Evolutionary conservation across 1,284 basidiomycete genomes (phyloP), one percentile per base, ranked within the genome.

Genomic region (Ganoderma multipileum): DNA sequence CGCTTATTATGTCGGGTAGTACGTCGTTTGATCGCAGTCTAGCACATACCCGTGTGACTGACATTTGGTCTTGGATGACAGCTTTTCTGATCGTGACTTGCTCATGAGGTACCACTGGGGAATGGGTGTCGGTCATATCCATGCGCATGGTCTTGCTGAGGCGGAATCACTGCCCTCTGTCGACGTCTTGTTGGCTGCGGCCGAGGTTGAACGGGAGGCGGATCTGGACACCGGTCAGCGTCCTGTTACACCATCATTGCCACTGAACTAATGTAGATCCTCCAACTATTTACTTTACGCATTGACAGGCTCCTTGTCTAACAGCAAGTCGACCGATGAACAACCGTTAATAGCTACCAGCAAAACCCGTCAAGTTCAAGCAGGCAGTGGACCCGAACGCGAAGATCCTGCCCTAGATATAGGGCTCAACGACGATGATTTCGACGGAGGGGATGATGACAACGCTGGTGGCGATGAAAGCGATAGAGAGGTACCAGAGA

Each of bases 71-170:
- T 20, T 11, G n/a, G 14, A 33, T 18, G 12, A n/a, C 38, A 65
- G 63, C 30, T 65, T 65, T 47, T 36, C 63, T 26, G 63, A 65
- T 41, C 52, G 36, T 0, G 63, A 65, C 54, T 20, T 26, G 26
- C 54, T 65, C 20, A 65, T 65, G 63, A 55, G 63, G 23, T 58
- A 65, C 39, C 52, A 65, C n/a, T 65, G 63, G 63, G 63, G 63
- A 30, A 38, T 55, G 50, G 64, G 64, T 16, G 54, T 65, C 2
- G 63, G 63, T n/a, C 63, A 65, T 41, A 57, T 39, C 14, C 39
- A 65, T 16, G 52, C 63, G 3, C 63, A 65, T 33, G 28, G 39
- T 12, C 38, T 60, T 12, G 47, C 47, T 9, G 47, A 50, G 4
- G 47, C 9, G 4, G 47, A 26, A 26, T 23, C 11, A 9, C 47